Percentiles rank a stretch among this genome's conserved stretches.
Conservation (phyloP, 495 filamentous ascomycete species). For the Penicillium roqueforti region DNA sequence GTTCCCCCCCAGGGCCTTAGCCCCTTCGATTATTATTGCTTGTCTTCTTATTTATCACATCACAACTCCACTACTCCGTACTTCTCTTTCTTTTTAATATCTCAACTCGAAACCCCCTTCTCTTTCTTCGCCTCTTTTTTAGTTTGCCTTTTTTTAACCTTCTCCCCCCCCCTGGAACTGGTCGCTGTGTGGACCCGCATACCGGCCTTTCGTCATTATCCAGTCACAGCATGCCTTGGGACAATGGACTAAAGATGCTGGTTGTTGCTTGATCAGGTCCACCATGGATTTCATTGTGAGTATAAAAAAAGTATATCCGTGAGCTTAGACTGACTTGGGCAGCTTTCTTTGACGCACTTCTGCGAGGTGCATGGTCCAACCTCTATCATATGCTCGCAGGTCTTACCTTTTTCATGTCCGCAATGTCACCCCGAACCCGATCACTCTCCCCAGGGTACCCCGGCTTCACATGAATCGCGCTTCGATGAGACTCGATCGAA, state of each 20-base stretch:
- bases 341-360: constrained; percentile 95
- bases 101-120: constrained; percentile 1
- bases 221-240: constrained; percentile 36
- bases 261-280: constrained; percentile 24
- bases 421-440: constrained; percentile 57
- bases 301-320: not conserved
- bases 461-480: constrained; percentile 30
- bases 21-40: constrained; percentile 8
- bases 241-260: constrained; percentile 34
- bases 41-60: constrained; percentile 1
- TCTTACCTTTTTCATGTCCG: constrained; percentile 69
- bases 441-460: constrained; percentile 30
- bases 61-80: not conserved
- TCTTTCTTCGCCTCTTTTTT: constrained; percentile 7
- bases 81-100: not conserved
- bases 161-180: constrained; percentile 19
- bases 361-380: constrained; percentile 95
- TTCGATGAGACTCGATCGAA: constrained; percentile 10
- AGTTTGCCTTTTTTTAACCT: constrained; percentile 5
- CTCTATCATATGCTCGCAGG: constrained; percentile 91
- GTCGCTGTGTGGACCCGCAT: constrained; percentile 23
- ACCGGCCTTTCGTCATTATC: constrained; percentile 13
- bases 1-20: not conserved
- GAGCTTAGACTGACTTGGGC: constrained; percentile 5
- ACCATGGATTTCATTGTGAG: constrained; percentile 48